Conservation (phyloP, 2,329 filamentous ascomycete genomes). For the Pseudodiploospora longispora region DNA sequence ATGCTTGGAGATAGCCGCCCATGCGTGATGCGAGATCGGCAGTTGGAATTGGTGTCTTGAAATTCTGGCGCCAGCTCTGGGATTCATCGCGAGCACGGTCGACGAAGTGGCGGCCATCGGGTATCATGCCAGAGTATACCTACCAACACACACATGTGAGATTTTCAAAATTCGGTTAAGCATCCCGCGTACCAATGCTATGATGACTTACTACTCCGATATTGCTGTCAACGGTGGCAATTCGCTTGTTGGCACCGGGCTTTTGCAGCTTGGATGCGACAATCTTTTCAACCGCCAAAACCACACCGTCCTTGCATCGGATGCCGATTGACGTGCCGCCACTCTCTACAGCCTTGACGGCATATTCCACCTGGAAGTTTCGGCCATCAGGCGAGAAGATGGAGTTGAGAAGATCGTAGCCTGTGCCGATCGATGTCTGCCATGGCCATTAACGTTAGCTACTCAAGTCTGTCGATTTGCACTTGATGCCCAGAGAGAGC, state of each 20-base stretch:
- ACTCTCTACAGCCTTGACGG: constrained; percentile 96
- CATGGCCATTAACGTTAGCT: constrained; percentile 8
- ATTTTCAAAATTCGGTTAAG: neutral
- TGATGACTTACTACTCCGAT: constrained; percentile 69
- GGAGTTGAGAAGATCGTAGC: constrained; percentile 98
- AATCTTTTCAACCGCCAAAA: constrained; percentile 94
- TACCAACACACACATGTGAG: constrained; percentile 28
- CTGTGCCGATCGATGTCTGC: constrained; percentile 98
- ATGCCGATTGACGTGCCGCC: constrained; percentile 95
- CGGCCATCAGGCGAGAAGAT: constrained; percentile 98
- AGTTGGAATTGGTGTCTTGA: constrained; percentile 90
- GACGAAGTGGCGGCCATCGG: constrained; percentile 91
- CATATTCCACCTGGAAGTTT: constrained; percentile 99
- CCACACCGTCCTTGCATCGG: constrained; percentile 92
- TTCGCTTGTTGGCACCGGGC: constrained; percentile 91
- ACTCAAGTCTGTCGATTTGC: constrained; percentile 3
- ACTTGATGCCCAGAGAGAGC: constrained; percentile 10
- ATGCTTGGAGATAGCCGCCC: constrained; percentile 92
- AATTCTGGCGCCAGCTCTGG: constrained; percentile 79
- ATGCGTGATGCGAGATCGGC: constrained; percentile 84
- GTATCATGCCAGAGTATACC: constrained; percentile 90
- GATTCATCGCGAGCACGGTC: constrained; percentile 92
- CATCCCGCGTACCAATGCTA: too few relatives aligned
- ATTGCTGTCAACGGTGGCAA: constrained; percentile 89
- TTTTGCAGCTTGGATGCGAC: constrained; percentile 93